Conservation (phyloP, 2,329 filamentous ascomycete genomes). For the Colletotrichum karsti region DNA sequence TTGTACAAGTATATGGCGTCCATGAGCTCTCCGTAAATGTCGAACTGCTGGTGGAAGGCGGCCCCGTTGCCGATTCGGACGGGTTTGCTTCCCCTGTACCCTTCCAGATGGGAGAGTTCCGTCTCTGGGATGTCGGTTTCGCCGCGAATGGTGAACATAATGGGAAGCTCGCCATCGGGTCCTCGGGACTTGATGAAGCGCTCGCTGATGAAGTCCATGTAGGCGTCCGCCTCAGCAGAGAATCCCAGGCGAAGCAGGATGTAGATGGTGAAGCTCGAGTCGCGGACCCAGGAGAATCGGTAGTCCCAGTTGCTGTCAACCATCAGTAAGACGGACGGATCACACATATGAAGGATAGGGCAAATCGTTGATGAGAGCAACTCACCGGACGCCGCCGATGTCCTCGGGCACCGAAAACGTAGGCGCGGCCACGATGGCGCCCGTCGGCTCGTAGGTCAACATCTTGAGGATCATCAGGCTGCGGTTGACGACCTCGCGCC, state of each 20-base stretch:
- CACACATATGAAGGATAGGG: no score
- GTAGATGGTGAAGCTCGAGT: constrained; percentile 82
- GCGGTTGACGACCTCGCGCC: constrained; percentile 75
- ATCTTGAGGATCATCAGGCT: constrained; percentile 80
- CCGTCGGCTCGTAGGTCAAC: constrained; percentile 80
- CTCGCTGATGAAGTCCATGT: constrained; percentile 81
- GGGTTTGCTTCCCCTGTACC: constrained; percentile 75
- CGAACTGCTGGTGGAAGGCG: constrained; percentile 79
- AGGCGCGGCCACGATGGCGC: constrained; percentile 79
- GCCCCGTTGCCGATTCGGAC: constrained; percentile 83
- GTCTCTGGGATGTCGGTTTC: constrained; percentile 78
- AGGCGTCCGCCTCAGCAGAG: constrained; percentile 78
- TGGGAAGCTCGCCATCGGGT: constrained; percentile 71
- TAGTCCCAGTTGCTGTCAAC: constrained; percentile 77
- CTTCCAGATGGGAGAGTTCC: constrained; percentile 75
- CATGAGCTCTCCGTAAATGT: constrained; percentile 83
- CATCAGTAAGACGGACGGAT: no score
- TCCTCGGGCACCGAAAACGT: constrained; percentile 83
- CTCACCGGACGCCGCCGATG: constrained; percentile 67
- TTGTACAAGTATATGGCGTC: constrained; percentile 82
- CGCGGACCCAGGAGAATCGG: constrained; percentile 81
- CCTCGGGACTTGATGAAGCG: constrained; percentile 70
- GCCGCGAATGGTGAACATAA: constrained; percentile 84
- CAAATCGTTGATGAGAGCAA: no score
- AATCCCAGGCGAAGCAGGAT: constrained; percentile 81